Evolutionary conservation across 192 early-diverging fungal genomes (phyloP).

Genomic region (Jimgerdemannia flammicorona): DNA sequence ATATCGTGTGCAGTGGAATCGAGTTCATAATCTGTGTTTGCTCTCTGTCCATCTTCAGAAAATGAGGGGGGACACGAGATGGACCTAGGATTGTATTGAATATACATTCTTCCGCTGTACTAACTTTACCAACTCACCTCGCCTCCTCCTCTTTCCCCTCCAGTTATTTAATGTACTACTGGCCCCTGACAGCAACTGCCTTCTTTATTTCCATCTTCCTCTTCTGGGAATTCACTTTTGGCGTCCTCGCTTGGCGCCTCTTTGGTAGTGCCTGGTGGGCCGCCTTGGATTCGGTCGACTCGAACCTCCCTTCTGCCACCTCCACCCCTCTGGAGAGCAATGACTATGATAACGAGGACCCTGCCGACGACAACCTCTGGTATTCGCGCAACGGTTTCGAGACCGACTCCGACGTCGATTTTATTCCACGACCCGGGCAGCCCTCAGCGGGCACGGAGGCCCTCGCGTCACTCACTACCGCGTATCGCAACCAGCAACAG

Average conservation of each 20-base stretch:
- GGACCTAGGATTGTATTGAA: no score
- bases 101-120: no score
- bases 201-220: conserved; percentile 37
- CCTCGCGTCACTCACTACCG: not conserved
- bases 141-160: not conserved
- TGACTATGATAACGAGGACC: not conserved
- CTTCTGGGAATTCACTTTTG: conserved; percentile 42
- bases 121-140: not conserved
- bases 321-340: not conserved
- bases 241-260: conserved; percentile 36
- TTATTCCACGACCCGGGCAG: not conserved
- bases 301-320: not conserved
- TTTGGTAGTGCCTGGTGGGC: not conserved
- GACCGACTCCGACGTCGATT: not conserved
- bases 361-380: not conserved
- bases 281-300: not conserved
- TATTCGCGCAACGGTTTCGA: not conserved
- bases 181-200: conserved; percentile 29
- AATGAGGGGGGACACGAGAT: no score
- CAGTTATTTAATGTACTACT: conserved; percentile 49
- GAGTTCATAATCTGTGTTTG: no score
- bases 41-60: no score
- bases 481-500: not conserved
- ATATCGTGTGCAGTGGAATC: no score
- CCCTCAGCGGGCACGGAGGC: not conserved